Percentiles rank a stretch among this genome's conserved stretches.
Conservation (phyloP, 2,329 filamentous ascomycete species). For the Clarireedia sp. region DNA sequence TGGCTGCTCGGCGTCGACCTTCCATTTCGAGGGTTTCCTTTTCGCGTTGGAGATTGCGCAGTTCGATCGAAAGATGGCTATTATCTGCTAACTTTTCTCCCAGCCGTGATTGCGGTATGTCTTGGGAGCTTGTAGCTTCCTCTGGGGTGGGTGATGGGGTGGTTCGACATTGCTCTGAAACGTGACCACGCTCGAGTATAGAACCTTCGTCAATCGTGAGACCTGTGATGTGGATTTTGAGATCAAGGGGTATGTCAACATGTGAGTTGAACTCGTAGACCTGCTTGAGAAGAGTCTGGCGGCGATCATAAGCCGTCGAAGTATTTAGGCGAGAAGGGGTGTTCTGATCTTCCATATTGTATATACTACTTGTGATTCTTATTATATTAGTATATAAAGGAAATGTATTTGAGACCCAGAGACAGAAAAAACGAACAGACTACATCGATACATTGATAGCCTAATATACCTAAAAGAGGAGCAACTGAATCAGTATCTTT, state of each 20-base stretch:
- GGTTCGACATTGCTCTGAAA: not conserved
- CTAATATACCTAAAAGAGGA: no score
- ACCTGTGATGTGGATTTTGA: slow-evolving; percentile 4
- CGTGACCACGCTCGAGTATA: not conserved
- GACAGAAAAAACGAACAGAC: no score
- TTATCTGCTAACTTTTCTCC: not conserved
- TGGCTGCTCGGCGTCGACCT: slow-evolving; percentile 1
- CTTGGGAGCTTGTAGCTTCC: no score
- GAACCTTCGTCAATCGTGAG: not conserved
- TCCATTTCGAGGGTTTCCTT: slow-evolving; percentile 4
- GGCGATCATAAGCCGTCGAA: not conserved
- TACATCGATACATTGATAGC: no score
- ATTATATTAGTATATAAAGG: not conserved
- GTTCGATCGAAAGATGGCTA: not conserved
- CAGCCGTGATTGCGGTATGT: not conserved
- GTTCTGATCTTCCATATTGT: not conserved
- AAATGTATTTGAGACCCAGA: not conserved
- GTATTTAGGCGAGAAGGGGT: not conserved
- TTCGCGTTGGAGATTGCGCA: slow-evolving; percentile 1
- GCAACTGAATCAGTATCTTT: no score
- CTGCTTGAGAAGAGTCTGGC: not conserved
- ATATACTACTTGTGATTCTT: not conserved
- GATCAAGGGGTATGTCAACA: not conserved
- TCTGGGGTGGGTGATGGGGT: not conserved
- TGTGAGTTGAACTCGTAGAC: not conserved